phyloP scores from a whole-genome alignment of 1,139 yeast species.

The Geotrichum carabidarum region DNA sequence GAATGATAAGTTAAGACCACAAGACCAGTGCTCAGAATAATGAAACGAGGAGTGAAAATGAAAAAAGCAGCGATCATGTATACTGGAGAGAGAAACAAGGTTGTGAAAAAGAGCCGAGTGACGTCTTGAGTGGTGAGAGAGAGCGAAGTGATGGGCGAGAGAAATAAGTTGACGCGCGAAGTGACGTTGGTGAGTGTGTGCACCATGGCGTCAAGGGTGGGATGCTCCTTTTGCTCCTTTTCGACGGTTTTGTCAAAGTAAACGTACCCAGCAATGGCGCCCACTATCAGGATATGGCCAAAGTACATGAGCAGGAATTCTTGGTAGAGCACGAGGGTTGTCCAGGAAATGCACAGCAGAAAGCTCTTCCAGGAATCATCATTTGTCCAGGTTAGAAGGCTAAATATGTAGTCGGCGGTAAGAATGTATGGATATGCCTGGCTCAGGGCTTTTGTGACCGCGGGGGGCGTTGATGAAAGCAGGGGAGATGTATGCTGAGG shows the following conservation, averaged over 20 bases:
- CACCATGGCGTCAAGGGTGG: conserved; percentile 87
- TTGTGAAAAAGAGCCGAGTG: conserved; percentile 72
- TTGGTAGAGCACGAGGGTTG: conserved; percentile 63
- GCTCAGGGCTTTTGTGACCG: conserved; percentile 77
- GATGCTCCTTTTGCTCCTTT: conserved; percentile 55
- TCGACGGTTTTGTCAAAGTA: conserved; percentile 38
- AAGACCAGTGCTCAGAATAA: conserved; percentile 57
- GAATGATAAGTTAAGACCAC: conserved; percentile 79
- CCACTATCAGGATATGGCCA: conserved; percentile 75
- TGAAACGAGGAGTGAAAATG: conserved; percentile 64
- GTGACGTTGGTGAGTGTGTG: conserved; percentile 72
- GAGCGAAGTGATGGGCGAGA: conserved; percentile 70
- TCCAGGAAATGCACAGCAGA: conserved; percentile 53
- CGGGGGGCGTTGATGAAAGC: conserved; percentile 67
- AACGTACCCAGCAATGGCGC: conserved; percentile 61
- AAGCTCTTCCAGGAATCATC: conserved; percentile 77
- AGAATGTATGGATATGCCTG: conserved; percentile 79
- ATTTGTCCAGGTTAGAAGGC: conserved; percentile 86
- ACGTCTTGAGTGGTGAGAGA: conserved; percentile 71
- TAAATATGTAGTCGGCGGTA: conserved; percentile 60
- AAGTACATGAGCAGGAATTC: conserved; percentile 67
- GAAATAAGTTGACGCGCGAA: conserved; percentile 66
- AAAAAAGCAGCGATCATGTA: conserved; percentile 66
- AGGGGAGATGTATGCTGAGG: conserved; percentile 40
- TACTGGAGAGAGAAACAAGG: conserved; percentile 77